Evolutionary conservation across 2,329 filamentous ascomycete genomes (phyloP).

Genomic region (Penicillium thymicola): DNA sequence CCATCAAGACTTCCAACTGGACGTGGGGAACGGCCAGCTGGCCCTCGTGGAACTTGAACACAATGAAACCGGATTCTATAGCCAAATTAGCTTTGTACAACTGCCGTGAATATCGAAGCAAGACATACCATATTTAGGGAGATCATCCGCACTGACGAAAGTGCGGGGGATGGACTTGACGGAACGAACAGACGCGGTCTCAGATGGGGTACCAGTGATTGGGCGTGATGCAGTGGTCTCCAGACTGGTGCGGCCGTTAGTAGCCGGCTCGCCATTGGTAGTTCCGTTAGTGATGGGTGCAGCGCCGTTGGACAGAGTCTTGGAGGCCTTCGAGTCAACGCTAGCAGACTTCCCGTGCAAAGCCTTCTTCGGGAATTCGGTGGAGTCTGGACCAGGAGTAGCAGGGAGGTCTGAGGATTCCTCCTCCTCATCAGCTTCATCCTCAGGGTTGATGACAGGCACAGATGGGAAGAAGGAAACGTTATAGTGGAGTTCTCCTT

Average conservation of each 20-base stretch:
- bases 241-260: constrained; percentile 31
- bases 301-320: constrained; percentile 16
- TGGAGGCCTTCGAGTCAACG: constrained; percentile 29
- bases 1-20: constrained; percentile 83
- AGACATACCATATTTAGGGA: constrained; percentile 67
- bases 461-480: constrained; percentile 87
- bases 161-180: constrained; percentile 67
- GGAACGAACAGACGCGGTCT: constrained; percentile 45
- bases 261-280: constrained; percentile 42
- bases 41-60: constrained; percentile 91
- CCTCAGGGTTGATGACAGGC: constrained; percentile 84
- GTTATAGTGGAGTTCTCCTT: constrained; percentile 79
- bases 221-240: constrained; percentile 37
- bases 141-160: constrained; percentile 71
- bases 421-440: constrained; percentile 49
- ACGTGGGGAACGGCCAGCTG: constrained; percentile 74
- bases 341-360: constrained; percentile 30
- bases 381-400: constrained; percentile 9
- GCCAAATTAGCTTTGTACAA: constrained; percentile 32
- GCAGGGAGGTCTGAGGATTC: constrained; percentile 39
- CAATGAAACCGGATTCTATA: constrained; percentile 80
- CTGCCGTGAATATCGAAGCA: background rate
- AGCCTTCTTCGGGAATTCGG: constrained; percentile 24
- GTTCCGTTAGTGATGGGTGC: constrained; percentile 20
- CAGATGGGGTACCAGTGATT: constrained; percentile 43